These are phyloP conservation scores for Ascobolus immersus DNA, from an alignment of 495 filamentous ascomycete species.

Conservation along the genomic window DNA sequence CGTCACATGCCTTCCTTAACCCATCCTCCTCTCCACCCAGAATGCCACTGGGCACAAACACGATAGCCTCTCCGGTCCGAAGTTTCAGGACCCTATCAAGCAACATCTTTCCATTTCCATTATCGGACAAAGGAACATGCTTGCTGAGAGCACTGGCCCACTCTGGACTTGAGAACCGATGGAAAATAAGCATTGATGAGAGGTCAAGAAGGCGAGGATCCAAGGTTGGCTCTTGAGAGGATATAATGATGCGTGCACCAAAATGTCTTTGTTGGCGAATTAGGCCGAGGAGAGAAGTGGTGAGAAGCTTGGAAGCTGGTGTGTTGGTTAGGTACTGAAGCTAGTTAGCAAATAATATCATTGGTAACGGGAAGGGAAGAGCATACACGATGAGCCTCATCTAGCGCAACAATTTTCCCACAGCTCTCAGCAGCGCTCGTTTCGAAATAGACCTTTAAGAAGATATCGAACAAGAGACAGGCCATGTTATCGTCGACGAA, in stretches of 20 bases:
- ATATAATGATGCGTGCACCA: conserved; percentile 37
- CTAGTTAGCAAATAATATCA: neutral
- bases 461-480: conserved; percentile 44
- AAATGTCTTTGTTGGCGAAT: conserved; percentile 49
- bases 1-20: too few species aligned
- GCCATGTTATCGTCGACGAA: conserved; percentile 42
- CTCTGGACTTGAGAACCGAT: conserved; percentile 43
- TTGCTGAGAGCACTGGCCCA: conserved; percentile 33
- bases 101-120: conserved; percentile 2
- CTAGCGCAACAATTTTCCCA: conserved; percentile 12
- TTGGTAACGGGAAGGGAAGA: neutral
- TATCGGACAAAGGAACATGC: conserved; percentile 25
- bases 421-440: conserved; percentile 13
- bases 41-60: conserved; percentile 12
- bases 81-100: conserved; percentile 11
- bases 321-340: conserved; percentile 27
- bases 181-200: conserved; percentile 43
- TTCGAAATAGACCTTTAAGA: conserved; percentile 30
- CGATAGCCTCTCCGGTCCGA: conserved; percentile 11
- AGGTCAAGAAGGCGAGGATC: conserved; percentile 42
- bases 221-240: conserved; percentile 59
- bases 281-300: conserved; percentile 31
- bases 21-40: too few species aligned
- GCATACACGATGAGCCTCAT: conserved; percentile 14
- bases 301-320: conserved; percentile 25